Evolutionary conservation across 768 basidiomycete genomes (phyloP).

Genomic region (Collybia mongolica): DNA sequence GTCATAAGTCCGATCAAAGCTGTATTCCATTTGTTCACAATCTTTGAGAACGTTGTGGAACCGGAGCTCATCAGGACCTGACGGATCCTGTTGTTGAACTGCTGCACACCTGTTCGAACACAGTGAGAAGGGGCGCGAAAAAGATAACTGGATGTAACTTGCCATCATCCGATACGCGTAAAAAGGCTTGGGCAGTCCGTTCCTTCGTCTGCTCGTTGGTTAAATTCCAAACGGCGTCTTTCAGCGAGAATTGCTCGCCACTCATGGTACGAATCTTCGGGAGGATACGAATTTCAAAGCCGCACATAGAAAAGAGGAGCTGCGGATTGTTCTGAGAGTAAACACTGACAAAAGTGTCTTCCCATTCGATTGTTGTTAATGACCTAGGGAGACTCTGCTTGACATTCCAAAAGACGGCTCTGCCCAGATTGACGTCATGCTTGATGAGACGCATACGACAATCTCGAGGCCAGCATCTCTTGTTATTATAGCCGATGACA

Average conservation of each 20-base stretch:
- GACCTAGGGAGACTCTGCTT: conserved; percentile 95
- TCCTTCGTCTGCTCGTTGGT: conserved; percentile 98
- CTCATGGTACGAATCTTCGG: conserved; percentile 95
- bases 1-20: conserved; percentile 96
- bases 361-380: conserved; percentile 98
- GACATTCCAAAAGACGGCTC: conserved; percentile 99
- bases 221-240: conserved; percentile 95
- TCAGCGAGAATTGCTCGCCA: conserved; percentile 95
- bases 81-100: conserved; percentile 97
- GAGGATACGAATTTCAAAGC: conserved; percentile 97
- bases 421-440: conserved; percentile 97
- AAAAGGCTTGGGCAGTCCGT: conserved; percentile 95
- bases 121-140: conserved; percentile 2
- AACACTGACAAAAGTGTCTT: conserved; percentile 95
- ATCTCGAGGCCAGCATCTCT: conserved; percentile 98
- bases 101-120: conserved; percentile 67
- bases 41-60: conserved; percentile 98
- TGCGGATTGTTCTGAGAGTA: conserved; percentile 99
- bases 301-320: conserved; percentile 95
- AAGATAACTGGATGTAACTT: conserved; percentile 4
- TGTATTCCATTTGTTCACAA: conserved; percentile 98
- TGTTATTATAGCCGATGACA: conserved; percentile 99
- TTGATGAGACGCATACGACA: conserved; percentile 99
- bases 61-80: conserved; percentile 99
- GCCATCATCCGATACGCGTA: conserved; percentile 96